A percentile compares a stretch with the other conserved stretches of the same genome.
These are phyloP conservation scores for Hirschioporus abietinus DNA, from an alignment of 768 basidiomycete genomes.

Conservation along the genomic window DNA sequence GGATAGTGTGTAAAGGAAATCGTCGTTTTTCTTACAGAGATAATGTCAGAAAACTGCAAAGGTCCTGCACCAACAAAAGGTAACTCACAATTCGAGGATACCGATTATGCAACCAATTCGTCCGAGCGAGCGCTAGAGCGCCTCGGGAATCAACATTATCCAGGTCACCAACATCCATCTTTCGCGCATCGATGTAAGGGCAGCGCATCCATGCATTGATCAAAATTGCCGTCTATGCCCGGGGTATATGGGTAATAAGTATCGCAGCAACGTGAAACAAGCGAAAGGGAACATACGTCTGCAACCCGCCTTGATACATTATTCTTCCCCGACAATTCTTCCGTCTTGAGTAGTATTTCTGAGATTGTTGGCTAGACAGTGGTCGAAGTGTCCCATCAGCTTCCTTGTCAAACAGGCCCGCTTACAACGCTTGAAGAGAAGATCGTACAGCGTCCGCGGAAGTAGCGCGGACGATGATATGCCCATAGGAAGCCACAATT, in stretches of 20 bases:
- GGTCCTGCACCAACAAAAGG: not conserved
- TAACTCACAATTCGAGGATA: slow-evolving; percentile 32
- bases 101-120: slow-evolving; percentile 37
- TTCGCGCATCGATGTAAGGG: not conserved
- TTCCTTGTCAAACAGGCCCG: too few species aligned
- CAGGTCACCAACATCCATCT: slow-evolving; percentile 2
- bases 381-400: too few species aligned
- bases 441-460: too few species aligned
- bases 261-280: not conserved
- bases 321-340: slow-evolving; percentile 31
- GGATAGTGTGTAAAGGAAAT: slow-evolving; percentile 37
- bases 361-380: slow-evolving; percentile 49
- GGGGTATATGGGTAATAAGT: not conserved
- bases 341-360: slow-evolving; percentile 35
- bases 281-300: slow-evolving; percentile 33
- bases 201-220: slow-evolving; percentile 27
- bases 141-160: slow-evolving; percentile 34
- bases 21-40: slow-evolving; percentile 31
- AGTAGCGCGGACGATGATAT: not conserved
- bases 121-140: slow-evolving; percentile 34
- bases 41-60: slow-evolving; percentile 5
- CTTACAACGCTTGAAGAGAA: too few species aligned
- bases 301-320: slow-evolving; percentile 39
- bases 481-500: too few species aligned
- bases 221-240: slow-evolving; percentile 37